These are phyloP conservation scores for Paratinospora sagittata DNA, from an alignment of 164 flowering plant species.

Conservation along the genomic window DNA sequence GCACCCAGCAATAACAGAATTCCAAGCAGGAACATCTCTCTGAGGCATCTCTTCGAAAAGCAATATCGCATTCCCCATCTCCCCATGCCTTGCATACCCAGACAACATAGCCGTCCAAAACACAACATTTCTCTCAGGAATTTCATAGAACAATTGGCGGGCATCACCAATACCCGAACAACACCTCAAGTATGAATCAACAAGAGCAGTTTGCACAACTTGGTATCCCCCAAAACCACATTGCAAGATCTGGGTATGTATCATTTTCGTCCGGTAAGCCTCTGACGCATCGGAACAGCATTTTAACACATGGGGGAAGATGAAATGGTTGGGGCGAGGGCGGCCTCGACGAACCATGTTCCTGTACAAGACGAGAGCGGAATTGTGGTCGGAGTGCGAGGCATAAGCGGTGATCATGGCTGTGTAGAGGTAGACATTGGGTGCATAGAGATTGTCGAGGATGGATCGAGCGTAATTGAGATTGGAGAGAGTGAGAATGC, in stretches of 20 bases:
- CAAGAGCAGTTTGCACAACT: slow-evolving; percentile 9
- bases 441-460: slow-evolving; percentile 36
- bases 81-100: slow-evolving; percentile 8
- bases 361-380: not conserved
- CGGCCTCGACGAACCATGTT: slow-evolving; percentile 4
- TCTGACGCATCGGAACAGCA: not conserved
- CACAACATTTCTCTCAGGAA: slow-evolving; percentile 8
- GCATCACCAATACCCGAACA: not conserved
- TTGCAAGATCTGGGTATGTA: slow-evolving; percentile 11
- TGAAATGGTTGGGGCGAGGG: slow-evolving; percentile 4
- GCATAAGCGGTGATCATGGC: slow-evolving; percentile 56
- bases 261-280: not conserved
- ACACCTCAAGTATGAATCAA: slow-evolving; percentile 7
- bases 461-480: slow-evolving; percentile 49
- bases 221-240: slow-evolving; percentile 8
- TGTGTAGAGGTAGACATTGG: slow-evolving; percentile 45
- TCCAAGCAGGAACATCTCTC: slow-evolving; percentile 12
- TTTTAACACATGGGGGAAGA: slow-evolving; percentile 11
- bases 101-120: slow-evolving; percentile 12
- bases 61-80: slow-evolving; percentile 1
- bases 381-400: slow-evolving; percentile 5
- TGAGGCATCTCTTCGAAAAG: slow-evolving; percentile 10
- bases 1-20: slow-evolving; percentile 10
- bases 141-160: slow-evolving; percentile 9
- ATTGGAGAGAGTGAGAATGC: slow-evolving; percentile 33